Conservation (phyloP, 305 asterid species). For the Fraxinus greggii region DNA sequence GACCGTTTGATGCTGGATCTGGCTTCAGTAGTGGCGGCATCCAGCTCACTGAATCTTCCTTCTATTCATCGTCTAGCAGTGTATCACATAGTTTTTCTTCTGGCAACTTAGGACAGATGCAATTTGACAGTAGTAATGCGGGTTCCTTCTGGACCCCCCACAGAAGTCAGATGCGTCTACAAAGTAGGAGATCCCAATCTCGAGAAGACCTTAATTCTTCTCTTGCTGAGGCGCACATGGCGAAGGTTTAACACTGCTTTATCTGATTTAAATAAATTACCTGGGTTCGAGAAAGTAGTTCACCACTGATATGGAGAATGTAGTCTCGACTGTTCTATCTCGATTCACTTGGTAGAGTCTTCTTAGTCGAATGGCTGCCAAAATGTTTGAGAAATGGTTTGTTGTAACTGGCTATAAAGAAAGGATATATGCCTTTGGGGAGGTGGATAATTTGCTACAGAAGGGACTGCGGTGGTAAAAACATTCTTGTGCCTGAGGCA, state of each 20-base stretch:
- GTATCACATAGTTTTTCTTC: slow-evolving; percentile 61
- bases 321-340: neutral
- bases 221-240: slow-evolving; percentile 48
- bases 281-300: slow-evolving; percentile 8
- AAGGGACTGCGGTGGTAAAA: neutral
- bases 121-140: slow-evolving; percentile 47
- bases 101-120: slow-evolving; percentile 74
- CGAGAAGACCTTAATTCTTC: slow-evolving; percentile 71
- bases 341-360: neutral
- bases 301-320: slow-evolving; percentile 7
- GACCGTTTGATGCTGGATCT: slow-evolving; percentile 50
- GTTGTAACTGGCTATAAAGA: neutral
- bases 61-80: slow-evolving; percentile 54
- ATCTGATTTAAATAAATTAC: slow-evolving; percentile 9
- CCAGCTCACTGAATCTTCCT: slow-evolving; percentile 42
- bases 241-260: slow-evolving; percentile 33
- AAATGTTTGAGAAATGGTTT: neutral
- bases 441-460: neutral
- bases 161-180: slow-evolving; percentile 67
- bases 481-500: neutral
- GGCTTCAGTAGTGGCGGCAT: slow-evolving; percentile 36
- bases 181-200: slow-evolving; percentile 77
- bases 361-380: neutral
- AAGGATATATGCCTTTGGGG: neutral
- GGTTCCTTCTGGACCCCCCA: slow-evolving; percentile 57